Evolutionary conservation across 345 rosid species (phyloP).

Genomic region (Syzygium aromaticum): DNA sequence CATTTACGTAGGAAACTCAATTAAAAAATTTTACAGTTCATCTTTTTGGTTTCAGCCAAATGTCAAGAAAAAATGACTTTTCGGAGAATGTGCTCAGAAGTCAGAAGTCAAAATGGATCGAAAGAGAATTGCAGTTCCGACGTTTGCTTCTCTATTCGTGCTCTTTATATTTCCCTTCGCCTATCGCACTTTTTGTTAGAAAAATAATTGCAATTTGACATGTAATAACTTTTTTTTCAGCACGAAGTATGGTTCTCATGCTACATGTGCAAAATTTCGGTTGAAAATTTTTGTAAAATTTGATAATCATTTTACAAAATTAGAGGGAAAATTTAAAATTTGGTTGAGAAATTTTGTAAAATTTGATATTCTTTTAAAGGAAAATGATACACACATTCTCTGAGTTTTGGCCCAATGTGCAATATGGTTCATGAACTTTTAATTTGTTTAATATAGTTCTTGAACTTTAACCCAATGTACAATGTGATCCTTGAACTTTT

Average conservation of each 20-base stretch:
- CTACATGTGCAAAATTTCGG: not conserved
- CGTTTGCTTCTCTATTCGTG: not conserved
- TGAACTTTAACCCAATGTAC: too few relatives aligned
- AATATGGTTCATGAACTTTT: too few relatives aligned
- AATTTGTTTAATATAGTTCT: too few relatives aligned
- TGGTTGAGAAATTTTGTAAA: not conserved
- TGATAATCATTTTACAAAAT: not conserved
- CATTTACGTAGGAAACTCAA: too few relatives aligned
- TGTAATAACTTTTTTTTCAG: not conserved
- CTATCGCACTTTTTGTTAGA: not conserved
- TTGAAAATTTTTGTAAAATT: not conserved
- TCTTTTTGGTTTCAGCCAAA: too few relatives aligned
- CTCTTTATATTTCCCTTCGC: not conserved
- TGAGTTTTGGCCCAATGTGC: too few relatives aligned
- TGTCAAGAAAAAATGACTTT: too few relatives aligned
- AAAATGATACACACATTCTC: too few relatives aligned
- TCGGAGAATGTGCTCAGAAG: not conserved
- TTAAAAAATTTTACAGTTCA: too few relatives aligned
- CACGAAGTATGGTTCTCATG: not conserved
- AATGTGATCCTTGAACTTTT: too few relatives aligned
- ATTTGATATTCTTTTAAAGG: not conserved
- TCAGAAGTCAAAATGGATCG: not conserved
- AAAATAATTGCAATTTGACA: not conserved
- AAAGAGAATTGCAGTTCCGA: accelerated
- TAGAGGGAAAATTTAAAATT: not conserved